Base-by-base conservation (phyloP, 495 filamentous ascomycete genomes). In the Podospora pseudoanserina region DNA sequence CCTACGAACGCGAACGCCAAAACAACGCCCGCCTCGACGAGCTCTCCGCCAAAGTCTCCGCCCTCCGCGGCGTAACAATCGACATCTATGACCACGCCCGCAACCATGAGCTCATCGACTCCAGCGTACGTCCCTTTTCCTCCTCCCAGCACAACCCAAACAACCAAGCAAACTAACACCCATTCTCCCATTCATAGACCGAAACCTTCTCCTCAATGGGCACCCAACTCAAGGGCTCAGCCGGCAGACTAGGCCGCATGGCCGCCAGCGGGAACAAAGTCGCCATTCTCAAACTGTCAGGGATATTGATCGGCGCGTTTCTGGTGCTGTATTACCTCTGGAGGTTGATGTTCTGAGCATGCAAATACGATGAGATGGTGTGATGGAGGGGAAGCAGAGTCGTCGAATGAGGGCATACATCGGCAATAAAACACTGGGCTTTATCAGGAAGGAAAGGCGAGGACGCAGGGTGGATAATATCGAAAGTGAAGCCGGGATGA, bases 11-110 rank as follows among this genome's bases (percentile, higher is more conserved):
- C 76, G 94, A 99, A 78, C 84, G 86, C 79, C 95, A 99, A 81
- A 99, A 99, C 82, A 97, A 97, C 81, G 89, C 92, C 73, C 93
- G 95, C 76, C 90, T 99, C 63, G 89, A 93, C 73, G 93, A 96
- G 73, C 90, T 99, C 26, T 89, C 91, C 18, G 84, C 86, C 28
- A 99, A 99, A 79, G 92, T 97, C 34, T 91, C 91, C 58, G 92
- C 93, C 44, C 86, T 99, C 64, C 93, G 94, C 74, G 89, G 89
- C 71, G 93, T 99, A n/a, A 99, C 95, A n/a, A 88, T 97, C 58
- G 92, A 98, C 81, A 99, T 99, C 76, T 96, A 97, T 81, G 93
- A 97, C 80, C 91, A 93, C 75, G 95, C 95, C 54, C 86, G 92
- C 54, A 87, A 90, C 73, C 94, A 97, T 74, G 87, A 90, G 64